Conservation (phyloP, 805 yeast species). For the Metschnikowia continentalis region DNA sequence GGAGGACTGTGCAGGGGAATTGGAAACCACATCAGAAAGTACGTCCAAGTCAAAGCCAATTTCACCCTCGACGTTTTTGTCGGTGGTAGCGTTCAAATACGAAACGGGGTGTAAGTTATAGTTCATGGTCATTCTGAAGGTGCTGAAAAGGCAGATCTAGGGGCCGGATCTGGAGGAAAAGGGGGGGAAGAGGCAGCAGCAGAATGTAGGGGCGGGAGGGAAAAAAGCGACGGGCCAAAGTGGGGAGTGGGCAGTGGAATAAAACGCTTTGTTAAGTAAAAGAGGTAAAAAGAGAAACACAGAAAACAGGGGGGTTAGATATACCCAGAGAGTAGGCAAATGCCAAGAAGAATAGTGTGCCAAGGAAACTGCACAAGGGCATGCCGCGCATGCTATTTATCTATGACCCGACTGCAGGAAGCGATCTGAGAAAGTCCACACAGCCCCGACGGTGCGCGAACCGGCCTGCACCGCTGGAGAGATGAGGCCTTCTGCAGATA, state of each 20-base stretch:
- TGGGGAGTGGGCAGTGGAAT: too few relatives aligned
- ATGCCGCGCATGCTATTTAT: neutral
- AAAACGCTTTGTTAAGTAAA: too few relatives aligned
- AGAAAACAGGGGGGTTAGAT: neutral
- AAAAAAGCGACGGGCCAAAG: neutral
- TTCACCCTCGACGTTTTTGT: slow-evolving; percentile 22
- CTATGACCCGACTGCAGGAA: neutral
- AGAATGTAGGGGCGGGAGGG: too few relatives aligned
- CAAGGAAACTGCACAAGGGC: slow-evolving; percentile 8
- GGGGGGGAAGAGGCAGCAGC: neutral
- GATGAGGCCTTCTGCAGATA: too few relatives aligned
- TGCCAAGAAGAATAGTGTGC: slow-evolving; percentile 9
- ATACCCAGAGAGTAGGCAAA: neutral
- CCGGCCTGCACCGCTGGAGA: neutral
- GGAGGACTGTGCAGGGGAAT: slow-evolving; percentile 27
- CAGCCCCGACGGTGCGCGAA: neutral
- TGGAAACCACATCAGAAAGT: slow-evolving; percentile 18
- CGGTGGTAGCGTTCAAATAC: slow-evolving; percentile 36
- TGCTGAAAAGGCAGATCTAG: neutral
- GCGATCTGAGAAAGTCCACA: neutral
- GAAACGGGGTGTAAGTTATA: slow-evolving; percentile 44
- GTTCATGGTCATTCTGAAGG: slow-evolving; percentile 23
- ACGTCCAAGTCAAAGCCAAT: slow-evolving; percentile 27
- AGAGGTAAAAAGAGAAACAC: neutral
- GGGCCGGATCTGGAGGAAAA: neutral